Evolutionary conservation across 2,329 filamentous ascomycete genomes (phyloP).

Genomic region (Exophiala lecanii-corni): DNA sequence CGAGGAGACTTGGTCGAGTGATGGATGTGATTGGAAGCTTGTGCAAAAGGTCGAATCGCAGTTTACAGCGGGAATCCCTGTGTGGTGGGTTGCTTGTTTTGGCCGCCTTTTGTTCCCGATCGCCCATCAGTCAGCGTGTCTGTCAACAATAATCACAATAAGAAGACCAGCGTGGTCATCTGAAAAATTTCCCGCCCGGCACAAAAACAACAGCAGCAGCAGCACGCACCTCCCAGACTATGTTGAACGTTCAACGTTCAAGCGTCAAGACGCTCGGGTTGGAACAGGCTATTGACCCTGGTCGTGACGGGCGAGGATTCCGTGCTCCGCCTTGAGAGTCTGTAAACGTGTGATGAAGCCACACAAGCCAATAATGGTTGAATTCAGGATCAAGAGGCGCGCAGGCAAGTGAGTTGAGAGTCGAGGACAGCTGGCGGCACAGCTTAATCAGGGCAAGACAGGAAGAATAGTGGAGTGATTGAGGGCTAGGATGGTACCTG

Average conservation of each 20-base stretch:
- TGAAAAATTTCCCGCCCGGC: too few species aligned
- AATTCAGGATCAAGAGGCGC: background rate
- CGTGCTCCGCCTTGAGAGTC: background rate
- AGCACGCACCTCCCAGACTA: too few species aligned
- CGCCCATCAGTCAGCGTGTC: background rate
- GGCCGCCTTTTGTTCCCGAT: background rate
- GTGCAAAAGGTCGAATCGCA: background rate
- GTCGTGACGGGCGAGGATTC: too few species aligned
- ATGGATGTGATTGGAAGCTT: too few species aligned
- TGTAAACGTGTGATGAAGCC: background rate
- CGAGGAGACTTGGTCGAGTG: background rate
- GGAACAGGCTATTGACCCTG: too few species aligned
- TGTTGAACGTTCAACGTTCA: too few species aligned
- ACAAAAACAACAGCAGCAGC: too few species aligned
- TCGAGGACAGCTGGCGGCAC: too few species aligned
- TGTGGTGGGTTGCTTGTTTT: background rate
- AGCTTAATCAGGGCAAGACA: background rate
- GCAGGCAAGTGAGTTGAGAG: too few species aligned
- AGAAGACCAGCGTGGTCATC: too few species aligned
- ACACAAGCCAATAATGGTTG: background rate
- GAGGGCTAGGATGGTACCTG: background rate
- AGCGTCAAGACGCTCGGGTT: too few species aligned
- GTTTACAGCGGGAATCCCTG: background rate
- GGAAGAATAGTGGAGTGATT: background rate
- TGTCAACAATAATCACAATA: background rate